Base-by-base conservation (phyloP, 352 stramenopile species). In the Pythium insidiosum region DNA sequence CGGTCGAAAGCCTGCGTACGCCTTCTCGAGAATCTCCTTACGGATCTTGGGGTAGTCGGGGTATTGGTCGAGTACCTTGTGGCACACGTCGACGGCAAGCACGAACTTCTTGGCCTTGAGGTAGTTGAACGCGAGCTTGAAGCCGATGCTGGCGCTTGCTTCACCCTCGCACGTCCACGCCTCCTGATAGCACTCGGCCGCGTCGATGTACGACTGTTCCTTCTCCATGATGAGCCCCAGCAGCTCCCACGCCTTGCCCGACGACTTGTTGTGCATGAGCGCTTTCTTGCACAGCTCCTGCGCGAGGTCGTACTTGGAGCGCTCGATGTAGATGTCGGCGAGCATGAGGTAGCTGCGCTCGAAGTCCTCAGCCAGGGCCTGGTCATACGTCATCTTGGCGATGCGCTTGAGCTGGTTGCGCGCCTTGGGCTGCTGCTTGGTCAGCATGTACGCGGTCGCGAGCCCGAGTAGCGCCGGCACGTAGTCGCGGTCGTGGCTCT, bases 61-160 rank as follows among this genome's bases (percentile, higher is more conserved):
- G 60, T 96, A 98, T 50, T 85, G 72, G 46, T 89, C 70, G 22
- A 98, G 70, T 26, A 98, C 88, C 38, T 95, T 96, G 58, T 96
- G 68, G 55, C 87, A 96, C 6, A 97, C 80, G 50, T 97, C 88
- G 29, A 98, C 94, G 12, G 89, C 75, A 15, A 84, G 57, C 7
- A 97, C 84, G 39, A 78, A 92, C 36, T 88, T 86, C 51, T 91
- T 91, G 24, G 89, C 85, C 62, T 97, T 98, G 37, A 98, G 70
- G 63, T 97, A 98, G 53, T 97, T 97, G 62, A 98, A 98, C 5
- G 88, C 90, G 1, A 98, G 64, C 56, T 98, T 98, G 60, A 95
- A 98, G 20, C 87, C 93, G 38, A 96, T 91, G 7, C 63, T 70
- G 6, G 93, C 88, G 21, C 79, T 94, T 0, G 84, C 79, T 51